Evolutionary conservation across 345 rosid genomes (phyloP), one percentile per base, ranked within the genome.

Genomic region (Salix viminalis): DNA sequence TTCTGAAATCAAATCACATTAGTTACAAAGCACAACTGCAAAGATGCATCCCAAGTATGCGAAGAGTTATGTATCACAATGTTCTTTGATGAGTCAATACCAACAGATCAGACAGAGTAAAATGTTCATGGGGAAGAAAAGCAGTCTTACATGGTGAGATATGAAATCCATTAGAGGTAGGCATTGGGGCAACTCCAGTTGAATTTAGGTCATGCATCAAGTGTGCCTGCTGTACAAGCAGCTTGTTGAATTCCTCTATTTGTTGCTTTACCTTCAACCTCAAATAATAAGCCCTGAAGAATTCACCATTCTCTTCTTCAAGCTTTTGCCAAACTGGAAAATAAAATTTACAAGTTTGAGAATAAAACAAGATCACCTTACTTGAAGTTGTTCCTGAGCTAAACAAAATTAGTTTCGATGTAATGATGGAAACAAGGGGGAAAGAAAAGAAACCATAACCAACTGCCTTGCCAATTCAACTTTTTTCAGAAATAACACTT

Each of bases 241-340:
- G 86, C 89, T 89, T 89, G 86, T 96, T 96, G 84, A 94, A 96
- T 84, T 94, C 98, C 82, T 80, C 60, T 61, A 96, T 94, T 86
- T 96, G 99, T 76, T 88, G 92, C 88, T 96, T 96, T 75, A 94
- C 91, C 88, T 77, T 89, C 74, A 96, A 86, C 82, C 97, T 96
- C 71, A 96, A 84, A 83, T 92, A 88, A 84, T 96, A 96, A 58
- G 97, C 98, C 77, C 88, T 86, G 83, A 96, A 96, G 83, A 96
- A 96, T 9, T 94, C 98, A 30, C 84, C 86, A 82, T 96, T 96
- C 85, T 94, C 97, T 85, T 94, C 98, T 84, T 96, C 98, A 80
- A 96, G 99, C 89, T 94, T 94, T 90, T 96, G 96, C 99, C 99
- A 96, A 84, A 96, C 99, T 96, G 84, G 67, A 74, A 73, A 72